A percentile compares a stretch with the other conserved stretches of the same genome.
Evolutionary conservation across 2,329 filamentous ascomycete species (phyloP).

Genomic region (Cadophora gregata): DNA sequence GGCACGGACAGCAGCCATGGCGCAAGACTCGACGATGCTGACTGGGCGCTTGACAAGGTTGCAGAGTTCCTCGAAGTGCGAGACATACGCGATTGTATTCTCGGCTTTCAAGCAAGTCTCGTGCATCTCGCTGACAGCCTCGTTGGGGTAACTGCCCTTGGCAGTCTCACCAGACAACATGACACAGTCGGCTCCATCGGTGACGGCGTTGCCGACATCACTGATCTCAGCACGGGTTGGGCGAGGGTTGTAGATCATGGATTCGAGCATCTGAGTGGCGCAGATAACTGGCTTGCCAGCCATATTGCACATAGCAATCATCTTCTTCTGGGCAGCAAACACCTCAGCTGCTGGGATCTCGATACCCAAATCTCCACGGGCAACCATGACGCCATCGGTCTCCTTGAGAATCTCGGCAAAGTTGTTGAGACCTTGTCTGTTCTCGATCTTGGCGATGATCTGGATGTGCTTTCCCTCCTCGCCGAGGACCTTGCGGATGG

Average conservation of each 20-base stretch:
- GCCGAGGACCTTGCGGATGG: constrained; percentile 91
- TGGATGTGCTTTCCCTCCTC: constrained; percentile 94
- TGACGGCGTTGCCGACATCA: constrained; percentile 97
- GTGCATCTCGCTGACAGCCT: constrained; percentile 97
- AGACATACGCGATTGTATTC: constrained; percentile 96
- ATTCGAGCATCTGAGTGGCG: constrained; percentile 99
- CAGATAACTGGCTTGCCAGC: constrained; percentile 99
- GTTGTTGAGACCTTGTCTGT: constrained; percentile 99
- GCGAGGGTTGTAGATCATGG: constrained; percentile 99
- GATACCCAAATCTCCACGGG: constrained; percentile 97
- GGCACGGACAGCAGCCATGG: constrained; percentile 95
- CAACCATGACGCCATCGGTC: constrained; percentile 99
- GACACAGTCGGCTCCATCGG: constrained; percentile 97
- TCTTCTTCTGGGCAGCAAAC: constrained; percentile 99
- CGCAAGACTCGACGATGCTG: constrained; percentile 88
- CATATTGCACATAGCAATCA: constrained; percentile 99
- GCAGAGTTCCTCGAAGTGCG: constrained; percentile 94
- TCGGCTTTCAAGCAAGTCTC: constrained; percentile 96
- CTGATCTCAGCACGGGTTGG: constrained; percentile 98
- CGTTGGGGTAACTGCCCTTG: constrained; percentile 92
- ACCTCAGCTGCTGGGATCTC: constrained; percentile 99
- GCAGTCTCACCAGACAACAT: constrained; percentile 99
- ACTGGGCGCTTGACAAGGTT: constrained; percentile 83
- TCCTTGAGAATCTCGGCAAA: constrained; percentile 95
- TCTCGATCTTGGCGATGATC: constrained; percentile 99